Base-by-base conservation (phyloP, 1,284 basidiomycete species). In the Omphalotus olearius region DNA sequence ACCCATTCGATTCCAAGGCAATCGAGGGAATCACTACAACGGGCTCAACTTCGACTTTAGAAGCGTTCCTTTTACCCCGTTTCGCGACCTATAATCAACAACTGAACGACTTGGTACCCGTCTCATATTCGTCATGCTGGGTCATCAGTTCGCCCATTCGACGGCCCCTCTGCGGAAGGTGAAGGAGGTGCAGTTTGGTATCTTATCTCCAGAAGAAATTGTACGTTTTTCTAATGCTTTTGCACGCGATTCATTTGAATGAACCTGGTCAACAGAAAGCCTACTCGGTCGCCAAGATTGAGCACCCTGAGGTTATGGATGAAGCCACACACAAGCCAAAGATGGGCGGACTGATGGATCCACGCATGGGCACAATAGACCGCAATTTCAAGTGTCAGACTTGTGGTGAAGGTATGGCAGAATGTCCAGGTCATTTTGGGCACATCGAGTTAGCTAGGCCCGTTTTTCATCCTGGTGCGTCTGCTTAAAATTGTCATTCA, bases 321-420 rank as follows among this genome's bases (percentile, higher is more conserved):
- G 97, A 99, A 69, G 75, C 83, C 30, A 91, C 85, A 1, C 88
- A 85, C 66, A 91, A 86, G 68, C 91, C 88, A 48, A 96, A 94
- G 75, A 78, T 84, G 53, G 94, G 91, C 54, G 97, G 97, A 56
- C 78, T 99, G 62, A 97, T 97, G 83, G 97, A 99, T 74, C 93
- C 95, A 49, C 85, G 93, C 54, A 93, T 99, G 86, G 97, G 97
- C 45, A 99, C 92, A 44, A 98, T 98, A 69, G 96, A 99, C 76
- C 83, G 97, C 59, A 98, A 98, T 71, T 98, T 97, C 78, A 99
- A 99, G 77, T 99, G 97, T 69, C 94, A 98, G 75, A 99, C 97
- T 23, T 99, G 97, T 71, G 94, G 94, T 64, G 94, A 98, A 79
- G 96, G 95, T 45, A 97, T 96, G 93, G 87, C 92, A 28, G 93